phyloP scores from a whole-genome alignment of 2,329 filamentous ascomycete genomes.

The Fusarium liriodendri region DNA sequence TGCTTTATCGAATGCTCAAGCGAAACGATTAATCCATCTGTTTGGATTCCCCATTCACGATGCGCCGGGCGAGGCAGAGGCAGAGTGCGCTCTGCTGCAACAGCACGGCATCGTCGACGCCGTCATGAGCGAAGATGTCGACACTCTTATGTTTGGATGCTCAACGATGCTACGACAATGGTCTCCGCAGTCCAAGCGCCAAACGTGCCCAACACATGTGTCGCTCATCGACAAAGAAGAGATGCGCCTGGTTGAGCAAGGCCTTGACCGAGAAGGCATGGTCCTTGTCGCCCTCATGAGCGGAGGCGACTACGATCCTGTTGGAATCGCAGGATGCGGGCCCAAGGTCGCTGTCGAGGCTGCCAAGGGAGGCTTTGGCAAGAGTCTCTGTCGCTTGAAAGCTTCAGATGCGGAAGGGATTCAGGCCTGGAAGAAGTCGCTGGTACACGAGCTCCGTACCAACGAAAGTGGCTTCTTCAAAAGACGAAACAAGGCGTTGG shows the following conservation, averaged over 20 bases:
- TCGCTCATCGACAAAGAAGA: conserved; percentile 78
- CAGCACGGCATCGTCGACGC: conserved; percentile 86
- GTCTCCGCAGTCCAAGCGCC: conserved; percentile 76
- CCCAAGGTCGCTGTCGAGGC: conserved; percentile 91
- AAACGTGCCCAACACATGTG: conserved; percentile 84
- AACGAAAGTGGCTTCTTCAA: conserved; percentile 88
- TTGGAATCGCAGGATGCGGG: conserved; percentile 88
- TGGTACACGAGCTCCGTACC: conserved; percentile 81
- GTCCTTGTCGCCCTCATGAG: conserved; percentile 94
- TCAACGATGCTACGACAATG: conserved; percentile 83
- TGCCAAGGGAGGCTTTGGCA: conserved; percentile 87
- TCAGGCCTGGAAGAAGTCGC: conserved; percentile 74
- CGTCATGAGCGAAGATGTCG: conserved; percentile 95
- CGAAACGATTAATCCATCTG: conserved; percentile 83
- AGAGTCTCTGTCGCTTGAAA: conserved; percentile 75
- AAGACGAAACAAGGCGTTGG: conserved; percentile 77
- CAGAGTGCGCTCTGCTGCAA: conserved; percentile 92
- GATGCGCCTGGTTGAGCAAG: conserved; percentile 61
- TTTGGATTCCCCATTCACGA: conserved; percentile 89
- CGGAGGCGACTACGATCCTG: conserved; percentile 92
- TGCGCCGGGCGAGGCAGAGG: conserved; percentile 94
- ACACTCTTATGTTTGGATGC: conserved; percentile 97
- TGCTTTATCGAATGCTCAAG: conserved; percentile 76
- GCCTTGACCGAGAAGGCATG: conserved; percentile 88
- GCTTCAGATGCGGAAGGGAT: conserved; percentile 69